Base-by-base conservation (phyloP, 2,329 filamentous ascomycete genomes). In the Pseudogymnoascus sp. region DNA sequence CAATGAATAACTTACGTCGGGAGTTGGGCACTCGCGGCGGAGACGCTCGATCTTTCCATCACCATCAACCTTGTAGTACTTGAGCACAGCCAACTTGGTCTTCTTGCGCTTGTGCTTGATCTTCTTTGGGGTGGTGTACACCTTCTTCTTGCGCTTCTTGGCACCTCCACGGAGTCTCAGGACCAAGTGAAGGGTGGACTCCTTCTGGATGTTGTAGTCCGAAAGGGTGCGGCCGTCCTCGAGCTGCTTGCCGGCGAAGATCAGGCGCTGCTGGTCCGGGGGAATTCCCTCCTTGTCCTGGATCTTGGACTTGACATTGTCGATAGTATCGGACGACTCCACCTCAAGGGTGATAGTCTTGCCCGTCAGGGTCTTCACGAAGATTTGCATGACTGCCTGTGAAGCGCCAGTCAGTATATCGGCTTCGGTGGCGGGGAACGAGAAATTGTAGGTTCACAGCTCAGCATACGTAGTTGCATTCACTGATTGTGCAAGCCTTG, bases 81-180 rank as follows among this genome's bases (percentile, higher is more conserved):
- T 99, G 81, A 99, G 92, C 74, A 99, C 93, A 76, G 94, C 94
- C 80, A 99, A 84, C 90, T 99, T 99, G 88, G 90, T 96, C 93
- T 99, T 99, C 92, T 97, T 99, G 85, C 92, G 90, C 92, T 99
- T 99, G 89, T 99, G 94, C 94, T 99, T 99, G 90, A 99, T 99
- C 92, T 99, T 99, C 92, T 99, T 99, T 80, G 94, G 94, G 76
- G 94, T 99, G 79, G 91, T 97, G 90, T 99, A 99, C 74, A 99
- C 94, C 92, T 99, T 99, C 92, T 96, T 96, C 91, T 99, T 99
- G 82, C 95, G 88, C 91, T 97, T 97, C 92, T 99, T 99, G 78
- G 81, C 92, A 81, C 93, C 94, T 86, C 94, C 94, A 86, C 93
- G 94, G 67, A 99, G 92, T 78, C 94, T 91, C 74, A 99, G 89